phyloP scores from a whole-genome alignment of 495 filamentous ascomycete species.

The Physcia stellaris region DNA sequence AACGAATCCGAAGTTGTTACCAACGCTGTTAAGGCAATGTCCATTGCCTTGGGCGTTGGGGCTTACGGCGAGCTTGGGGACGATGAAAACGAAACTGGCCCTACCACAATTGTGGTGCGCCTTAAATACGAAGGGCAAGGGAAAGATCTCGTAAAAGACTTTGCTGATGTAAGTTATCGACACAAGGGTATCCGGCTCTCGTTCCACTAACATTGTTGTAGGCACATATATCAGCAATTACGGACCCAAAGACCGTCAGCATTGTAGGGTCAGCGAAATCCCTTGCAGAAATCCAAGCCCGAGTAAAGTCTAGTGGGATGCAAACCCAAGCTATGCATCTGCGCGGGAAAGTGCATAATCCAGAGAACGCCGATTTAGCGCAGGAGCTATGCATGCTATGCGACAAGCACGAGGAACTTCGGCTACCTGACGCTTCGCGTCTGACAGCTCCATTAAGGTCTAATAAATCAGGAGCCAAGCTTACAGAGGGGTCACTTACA shows the following conservation, averaged over 20 bases:
- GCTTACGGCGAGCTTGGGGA: slow-evolving; percentile 21
- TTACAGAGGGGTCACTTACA: slow-evolving; percentile 12
- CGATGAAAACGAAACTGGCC: slow-evolving; percentile 9
- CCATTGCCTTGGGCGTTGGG: slow-evolving; percentile 17
- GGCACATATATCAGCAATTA: slow-evolving; percentile 22
- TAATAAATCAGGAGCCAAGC: slow-evolving; percentile 16
- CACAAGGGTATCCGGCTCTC: not conserved
- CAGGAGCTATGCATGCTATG: slow-evolving; percentile 15
- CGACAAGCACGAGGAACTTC: slow-evolving; percentile 7
- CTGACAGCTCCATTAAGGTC: slow-evolving; percentile 17
- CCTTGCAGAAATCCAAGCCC: slow-evolving; percentile 10
- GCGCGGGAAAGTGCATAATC: slow-evolving; percentile 20
- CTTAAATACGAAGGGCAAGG: slow-evolving; percentile 19
- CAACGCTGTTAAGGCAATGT: slow-evolving; percentile 14
- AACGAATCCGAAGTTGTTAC: slow-evolving; percentile 16
- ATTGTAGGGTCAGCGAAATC: slow-evolving; percentile 14
- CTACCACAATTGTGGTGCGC: slow-evolving; percentile 16
- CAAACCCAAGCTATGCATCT: slow-evolving; percentile 8
- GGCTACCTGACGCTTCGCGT: slow-evolving; percentile 13
- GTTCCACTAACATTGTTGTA: slow-evolving; percentile 5
- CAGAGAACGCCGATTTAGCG: slow-evolving; percentile 17
- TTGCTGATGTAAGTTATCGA: slow-evolving; percentile 14
- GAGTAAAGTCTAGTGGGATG: slow-evolving; percentile 2
- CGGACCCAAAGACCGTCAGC: slow-evolving; percentile 20
- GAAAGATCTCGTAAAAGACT: slow-evolving; percentile 15